A percentile compares a stretch with the other conserved stretches of the same genome.
These are phyloP conservation scores for Pachyrhizus erosus DNA, from an alignment of 306 rosid species.

Conservation along the genomic window DNA sequence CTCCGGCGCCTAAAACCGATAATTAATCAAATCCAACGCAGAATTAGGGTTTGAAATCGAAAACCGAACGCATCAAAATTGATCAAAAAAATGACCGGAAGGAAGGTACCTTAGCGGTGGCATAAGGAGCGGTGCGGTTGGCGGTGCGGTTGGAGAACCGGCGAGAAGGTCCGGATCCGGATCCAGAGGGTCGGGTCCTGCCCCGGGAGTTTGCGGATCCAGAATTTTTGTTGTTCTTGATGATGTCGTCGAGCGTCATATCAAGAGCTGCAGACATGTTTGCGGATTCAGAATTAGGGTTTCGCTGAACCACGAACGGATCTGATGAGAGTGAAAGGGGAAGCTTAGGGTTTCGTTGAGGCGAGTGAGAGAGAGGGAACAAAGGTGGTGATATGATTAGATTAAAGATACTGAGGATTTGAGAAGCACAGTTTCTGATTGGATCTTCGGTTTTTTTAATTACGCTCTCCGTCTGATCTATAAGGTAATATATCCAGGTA, in stretches of 20 bases:
- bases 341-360: conserved; percentile 35
- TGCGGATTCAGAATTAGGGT: not conserved
- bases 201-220: conserved; percentile 68
- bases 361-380: not conserved
- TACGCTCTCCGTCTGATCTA: not conserved
- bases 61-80: not conserved
- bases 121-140: conserved; percentile 74
- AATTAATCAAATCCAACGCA: not conserved
- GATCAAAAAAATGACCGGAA: not conserved
- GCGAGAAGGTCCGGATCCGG: conserved; percentile 90
- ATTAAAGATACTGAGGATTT: no score
- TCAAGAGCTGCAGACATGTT: conserved; percentile 75
- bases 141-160: conserved; percentile 69
- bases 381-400: not conserved
- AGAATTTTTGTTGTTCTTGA: conserved; percentile 82
- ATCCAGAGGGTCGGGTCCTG: conserved; percentile 55
- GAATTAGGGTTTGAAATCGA: not conserved
- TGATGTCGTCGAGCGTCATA: conserved; percentile 89
- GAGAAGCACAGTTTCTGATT: not conserved
- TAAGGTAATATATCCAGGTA: not conserved
- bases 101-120: conserved; percentile 58
- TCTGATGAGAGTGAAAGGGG: conserved; percentile 2
- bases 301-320: not conserved
- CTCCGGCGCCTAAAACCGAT: conserved; percentile 76
- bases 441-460: not conserved